Evolutionary conservation across 2,329 filamentous ascomycete genomes (phyloP).

Genomic region (Talaromyces marneffei): DNA sequence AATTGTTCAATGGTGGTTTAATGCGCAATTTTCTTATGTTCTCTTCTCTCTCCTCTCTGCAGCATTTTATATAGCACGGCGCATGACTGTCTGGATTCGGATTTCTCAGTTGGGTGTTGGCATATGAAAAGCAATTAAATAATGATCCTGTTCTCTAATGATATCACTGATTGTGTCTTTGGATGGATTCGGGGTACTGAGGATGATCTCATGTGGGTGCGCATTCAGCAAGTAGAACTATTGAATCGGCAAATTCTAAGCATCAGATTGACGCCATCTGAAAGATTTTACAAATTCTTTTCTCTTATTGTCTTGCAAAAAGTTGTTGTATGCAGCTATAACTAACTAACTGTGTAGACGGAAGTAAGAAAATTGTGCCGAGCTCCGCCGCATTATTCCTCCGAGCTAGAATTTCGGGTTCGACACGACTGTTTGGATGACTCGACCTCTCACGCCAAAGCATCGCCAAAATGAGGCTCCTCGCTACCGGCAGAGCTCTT

Average conservation of each 20-base stretch:
- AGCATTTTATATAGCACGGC: constrained; percentile 15
- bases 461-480: constrained; percentile 29
- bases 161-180: too few relatives aligned
- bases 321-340: not conserved
- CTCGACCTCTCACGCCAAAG: not conserved
- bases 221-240: too few relatives aligned
- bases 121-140: constrained; percentile 9
- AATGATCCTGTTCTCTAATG: not conserved
- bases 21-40: not conserved
- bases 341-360: too few relatives aligned
- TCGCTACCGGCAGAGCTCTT: constrained; percentile 37
- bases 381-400: constrained; percentile 8
- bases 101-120: constrained; percentile 11
- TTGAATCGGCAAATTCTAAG: too few relatives aligned
- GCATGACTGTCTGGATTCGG: constrained; percentile 12
- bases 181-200: too few relatives aligned
- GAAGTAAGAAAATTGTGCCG: constrained; percentile 2
- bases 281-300: too few relatives aligned
- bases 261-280: too few relatives aligned
- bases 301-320: not conserved
- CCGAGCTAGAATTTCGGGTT: not conserved
- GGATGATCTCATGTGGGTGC: too few relatives aligned
- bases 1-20: not conserved
- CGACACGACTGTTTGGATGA: not conserved
- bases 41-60: constrained; percentile 12